phyloP scores from a whole-genome alignment of 2,329 filamentous ascomycete species.

The Cordyceps cicadae region DNA sequence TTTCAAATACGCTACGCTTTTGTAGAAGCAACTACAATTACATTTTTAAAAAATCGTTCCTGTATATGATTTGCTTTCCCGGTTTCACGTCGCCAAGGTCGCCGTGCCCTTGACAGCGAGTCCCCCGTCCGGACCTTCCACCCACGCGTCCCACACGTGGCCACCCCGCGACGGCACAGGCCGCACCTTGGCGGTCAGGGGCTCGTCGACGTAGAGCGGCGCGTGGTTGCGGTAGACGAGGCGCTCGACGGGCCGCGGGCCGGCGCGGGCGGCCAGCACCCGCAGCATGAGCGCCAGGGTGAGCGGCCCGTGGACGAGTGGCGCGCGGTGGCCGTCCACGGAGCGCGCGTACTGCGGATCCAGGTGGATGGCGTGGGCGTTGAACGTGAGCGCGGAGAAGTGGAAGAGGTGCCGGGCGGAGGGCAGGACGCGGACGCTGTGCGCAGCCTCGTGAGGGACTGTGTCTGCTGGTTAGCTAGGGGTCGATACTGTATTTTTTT shows the following conservation, averaged over 20 bases:
- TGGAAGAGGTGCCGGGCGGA: conserved; percentile 70
- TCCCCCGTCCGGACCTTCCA: conserved; percentile 52
- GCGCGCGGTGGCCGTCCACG: conserved; percentile 64
- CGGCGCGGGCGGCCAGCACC: conserved; percentile 36
- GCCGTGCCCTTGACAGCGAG: conserved; percentile 54
- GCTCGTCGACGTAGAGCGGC: conserved; percentile 68
- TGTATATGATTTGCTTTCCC: not conserved
- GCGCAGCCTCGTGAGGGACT: conserved; percentile 29
- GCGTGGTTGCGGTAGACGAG: conserved; percentile 76
- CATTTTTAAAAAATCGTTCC: not conserved
- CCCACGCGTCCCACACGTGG: conserved; percentile 53
- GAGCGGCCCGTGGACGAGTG: conserved; percentile 83
- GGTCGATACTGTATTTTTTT: not conserved
- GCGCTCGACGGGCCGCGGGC: conserved; percentile 32
- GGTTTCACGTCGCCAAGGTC: conserved; percentile 14
- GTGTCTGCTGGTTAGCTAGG: not conserved
- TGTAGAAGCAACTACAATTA: not conserved
- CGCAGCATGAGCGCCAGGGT: conserved; percentile 69
- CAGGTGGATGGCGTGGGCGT: conserved; percentile 85
- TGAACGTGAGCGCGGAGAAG: conserved; percentile 85
- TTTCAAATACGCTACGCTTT: not conserved
- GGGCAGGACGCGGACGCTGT: conserved; percentile 51
- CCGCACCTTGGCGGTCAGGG: conserved; percentile 61
- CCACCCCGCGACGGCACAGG: conserved; percentile 22
- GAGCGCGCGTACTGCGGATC: conserved; percentile 61